Percentiles rank a stretch among this genome's conserved stretches.
Conservation (phyloP, 2,329 filamentous ascomycete species). For the Chaetomium sp. region DNA sequence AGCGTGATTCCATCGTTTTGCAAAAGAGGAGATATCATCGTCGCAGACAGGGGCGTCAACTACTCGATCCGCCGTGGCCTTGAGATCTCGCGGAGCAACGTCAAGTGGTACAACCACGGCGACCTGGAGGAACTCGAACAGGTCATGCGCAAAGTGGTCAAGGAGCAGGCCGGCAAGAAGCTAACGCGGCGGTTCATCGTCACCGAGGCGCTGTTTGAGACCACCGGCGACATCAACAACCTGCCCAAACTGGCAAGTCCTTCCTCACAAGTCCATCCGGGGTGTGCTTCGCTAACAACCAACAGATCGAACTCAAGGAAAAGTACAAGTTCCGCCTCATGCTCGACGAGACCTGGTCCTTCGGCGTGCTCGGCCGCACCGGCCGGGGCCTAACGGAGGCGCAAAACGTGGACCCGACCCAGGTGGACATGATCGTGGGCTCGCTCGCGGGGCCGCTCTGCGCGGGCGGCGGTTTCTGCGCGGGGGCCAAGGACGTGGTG, state of each 20-base stretch:
- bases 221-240: conserved; percentile 79
- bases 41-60: conserved; percentile 91
- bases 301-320: conserved; percentile 85
- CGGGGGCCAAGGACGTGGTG: conserved; percentile 86
- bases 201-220: conserved; percentile 93
- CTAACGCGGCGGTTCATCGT: conserved; percentile 93
- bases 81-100: conserved; percentile 86
- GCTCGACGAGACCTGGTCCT: conserved; percentile 96
- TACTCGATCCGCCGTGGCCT: conserved; percentile 93
- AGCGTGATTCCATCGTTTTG: conserved; percentile 96
- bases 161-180: conserved; percentile 84
- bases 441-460: conserved; percentile 88
- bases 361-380: conserved; percentile 88
- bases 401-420: conserved; percentile 89
- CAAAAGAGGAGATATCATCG: conserved; percentile 95
- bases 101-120: conserved; percentile 94
- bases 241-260: conserved; percentile 76
- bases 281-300: conserved; percentile 8
- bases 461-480: conserved; percentile 94
- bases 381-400: conserved; percentile 93
- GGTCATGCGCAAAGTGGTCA: conserved; percentile 79
- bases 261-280: background rate
- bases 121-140: conserved; percentile 91
- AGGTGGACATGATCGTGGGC: conserved; percentile 97
- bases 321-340: conserved; percentile 98